A percentile compares a stretch with the other conserved stretches of the same genome.
Evolutionary conservation across 306 rosid species (phyloP).

Genomic region (Vicia villosa): DNA sequence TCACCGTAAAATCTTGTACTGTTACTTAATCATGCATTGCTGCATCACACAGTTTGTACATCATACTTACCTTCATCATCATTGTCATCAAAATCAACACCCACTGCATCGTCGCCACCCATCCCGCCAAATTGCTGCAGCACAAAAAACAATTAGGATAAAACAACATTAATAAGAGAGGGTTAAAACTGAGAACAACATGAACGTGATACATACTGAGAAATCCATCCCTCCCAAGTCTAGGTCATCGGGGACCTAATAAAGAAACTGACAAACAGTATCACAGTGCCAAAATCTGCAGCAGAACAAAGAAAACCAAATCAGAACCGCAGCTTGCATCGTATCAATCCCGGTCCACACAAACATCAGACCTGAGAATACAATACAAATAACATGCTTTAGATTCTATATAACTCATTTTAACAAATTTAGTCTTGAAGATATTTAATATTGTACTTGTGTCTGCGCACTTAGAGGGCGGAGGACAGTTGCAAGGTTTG

Average conservation of each 20-base stretch:
- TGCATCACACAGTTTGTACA: too few species aligned
- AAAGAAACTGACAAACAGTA: conserved; percentile 28
- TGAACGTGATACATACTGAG: conserved; percentile 64
- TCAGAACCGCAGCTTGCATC: too few species aligned
- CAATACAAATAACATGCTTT: too few species aligned
- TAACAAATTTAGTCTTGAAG: background rate
- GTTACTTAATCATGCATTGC: too few species aligned
- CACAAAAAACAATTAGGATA: background rate
- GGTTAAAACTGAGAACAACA: conserved; percentile 14
- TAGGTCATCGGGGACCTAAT: conserved; percentile 47
- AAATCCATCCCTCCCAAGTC: conserved; percentile 97
- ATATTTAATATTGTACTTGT: conserved; percentile 17
- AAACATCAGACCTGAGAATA: too few species aligned
- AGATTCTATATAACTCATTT: conserved; percentile 4
- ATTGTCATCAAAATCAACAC: too few species aligned
- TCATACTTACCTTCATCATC: too few species aligned
- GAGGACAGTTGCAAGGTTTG: conserved; percentile 9
- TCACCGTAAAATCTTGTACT: too few species aligned
- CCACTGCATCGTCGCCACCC: too few species aligned
- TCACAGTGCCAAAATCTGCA: too few species aligned
- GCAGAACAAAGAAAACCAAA: too few species aligned
- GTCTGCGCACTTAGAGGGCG: background rate
- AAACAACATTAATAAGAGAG: background rate
- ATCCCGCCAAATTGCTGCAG: conserved; percentile 67
- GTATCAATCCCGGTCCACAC: too few species aligned